These are phyloP conservation scores for Grosmannia serpens DNA, from an alignment of 2,329 filamentous ascomycete genomes.

Conservation along the genomic window DNA sequence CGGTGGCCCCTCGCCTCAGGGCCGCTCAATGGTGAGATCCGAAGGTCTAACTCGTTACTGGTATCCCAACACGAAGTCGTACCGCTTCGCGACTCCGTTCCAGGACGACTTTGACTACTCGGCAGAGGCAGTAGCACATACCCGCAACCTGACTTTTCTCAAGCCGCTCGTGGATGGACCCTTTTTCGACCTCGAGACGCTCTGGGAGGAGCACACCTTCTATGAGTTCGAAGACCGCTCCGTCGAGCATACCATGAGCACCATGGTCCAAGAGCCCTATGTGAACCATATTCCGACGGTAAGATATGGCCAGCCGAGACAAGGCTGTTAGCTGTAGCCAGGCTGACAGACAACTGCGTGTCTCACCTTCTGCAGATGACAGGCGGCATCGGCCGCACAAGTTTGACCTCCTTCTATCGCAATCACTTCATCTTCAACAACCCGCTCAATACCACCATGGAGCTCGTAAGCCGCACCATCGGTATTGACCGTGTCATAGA, in stretches of 20 bases:
- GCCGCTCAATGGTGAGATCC: not conserved
- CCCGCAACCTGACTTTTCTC: conserved; percentile 51
- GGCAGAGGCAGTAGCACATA: conserved; percentile 51
- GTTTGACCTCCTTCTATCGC: conserved; percentile 56
- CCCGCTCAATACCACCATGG: conserved; percentile 51
- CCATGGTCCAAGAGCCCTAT: conserved; percentile 69
- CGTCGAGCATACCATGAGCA: conserved; percentile 65
- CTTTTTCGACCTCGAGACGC: conserved; percentile 60
- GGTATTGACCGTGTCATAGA: conserved; percentile 62
- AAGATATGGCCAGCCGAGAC: not conserved
- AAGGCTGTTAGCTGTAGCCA: not conserved
- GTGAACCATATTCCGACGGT: conserved; percentile 67
- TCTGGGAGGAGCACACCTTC: conserved; percentile 69
- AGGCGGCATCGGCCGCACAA: conserved; percentile 55
- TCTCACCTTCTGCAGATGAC: conserved; percentile 22
- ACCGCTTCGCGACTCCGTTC: conserved; percentile 5
- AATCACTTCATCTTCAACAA: conserved; percentile 68
- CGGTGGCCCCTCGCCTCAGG: not conserved
- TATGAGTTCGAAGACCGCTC: conserved; percentile 59
- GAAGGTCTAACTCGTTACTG: not conserved
- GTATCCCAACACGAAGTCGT: conserved; percentile 1
- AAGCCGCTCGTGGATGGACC: conserved; percentile 53
- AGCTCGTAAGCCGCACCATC: conserved; percentile 60
- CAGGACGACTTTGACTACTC: conserved; percentile 5
- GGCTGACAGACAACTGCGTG: too few relatives aligned